Percentiles rank a stretch among this genome's conserved stretches.
Conservation (phyloP, 225 moss, liverwort and hornwort species). For the Bryum argenteum region DNA sequence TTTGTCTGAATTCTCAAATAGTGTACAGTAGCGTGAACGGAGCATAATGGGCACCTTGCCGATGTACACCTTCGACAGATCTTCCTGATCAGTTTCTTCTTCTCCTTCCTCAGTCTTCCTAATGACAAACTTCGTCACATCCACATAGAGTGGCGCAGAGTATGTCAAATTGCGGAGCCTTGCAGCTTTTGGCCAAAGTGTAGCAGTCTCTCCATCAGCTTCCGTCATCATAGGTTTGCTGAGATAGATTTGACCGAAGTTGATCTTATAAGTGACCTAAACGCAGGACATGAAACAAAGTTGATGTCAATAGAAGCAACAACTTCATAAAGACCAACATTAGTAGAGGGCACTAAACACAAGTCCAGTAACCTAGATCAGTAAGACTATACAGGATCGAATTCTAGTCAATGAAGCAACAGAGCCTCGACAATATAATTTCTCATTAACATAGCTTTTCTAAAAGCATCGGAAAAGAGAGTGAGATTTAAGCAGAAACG, state of each 20-base stretch:
- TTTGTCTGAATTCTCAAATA: conserved; percentile 95
- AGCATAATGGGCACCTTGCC: conserved; percentile 99
- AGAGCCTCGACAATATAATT: background rate
- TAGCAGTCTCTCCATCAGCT: conserved; percentile 98
- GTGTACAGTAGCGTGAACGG: conserved; percentile 92
- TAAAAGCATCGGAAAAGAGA: background rate
- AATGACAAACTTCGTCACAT: conserved; percentile 90
- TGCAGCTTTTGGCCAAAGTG: conserved; percentile 97
- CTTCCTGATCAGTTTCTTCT: conserved; percentile 89
- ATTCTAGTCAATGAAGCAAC: background rate
- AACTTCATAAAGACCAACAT: background rate
- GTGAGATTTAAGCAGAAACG: background rate
- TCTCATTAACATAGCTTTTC: background rate
- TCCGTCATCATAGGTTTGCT: conserved; percentile 99
- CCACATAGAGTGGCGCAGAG: conserved; percentile 95
- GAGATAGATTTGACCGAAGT: conserved; percentile 97
- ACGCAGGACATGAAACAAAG: conserved; percentile 18
- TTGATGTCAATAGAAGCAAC: conserved; percentile 27
- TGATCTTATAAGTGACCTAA: conserved; percentile 96
- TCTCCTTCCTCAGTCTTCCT: conserved; percentile 90
- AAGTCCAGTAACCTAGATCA: background rate
- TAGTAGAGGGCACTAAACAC: background rate
- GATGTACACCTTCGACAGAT: conserved; percentile 94
- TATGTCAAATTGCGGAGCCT: conserved; percentile 97
- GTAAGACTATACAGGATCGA: background rate